Base-by-base conservation (phyloP, 2,329 filamentous ascomycete genomes). In the Colletotrichum viniferum region DNA sequence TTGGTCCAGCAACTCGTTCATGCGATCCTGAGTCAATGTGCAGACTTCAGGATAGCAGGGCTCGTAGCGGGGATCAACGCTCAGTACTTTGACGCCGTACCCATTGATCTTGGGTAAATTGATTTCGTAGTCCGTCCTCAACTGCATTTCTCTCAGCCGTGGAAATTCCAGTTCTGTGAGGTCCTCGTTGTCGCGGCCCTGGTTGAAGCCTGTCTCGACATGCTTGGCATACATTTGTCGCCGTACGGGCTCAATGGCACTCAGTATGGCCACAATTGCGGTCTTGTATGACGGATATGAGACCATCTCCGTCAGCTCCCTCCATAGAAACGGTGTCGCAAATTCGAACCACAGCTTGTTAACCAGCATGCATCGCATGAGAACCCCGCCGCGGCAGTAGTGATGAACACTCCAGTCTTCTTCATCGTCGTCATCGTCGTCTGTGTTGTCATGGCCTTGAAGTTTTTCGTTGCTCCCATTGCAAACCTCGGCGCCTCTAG, bases 21-120 rank as follows among this genome's bases (percentile, higher is more conserved):
- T 43, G 38, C 38, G 38, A 1, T 43, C 38, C 38, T 43, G 38
- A 18, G 38, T 43, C 1, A 43, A 0, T 0, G 38, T 43, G 2
- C n/a, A 43, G 38, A 43, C 38, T 0, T 43, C 38, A 43, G 38
- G 38, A n/a, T n/a, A 43, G 38, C 38, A 43, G 1, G 38, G 38
- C 38, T 43, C 38, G 0, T 43, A 43, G 0, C 38, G 38, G 7
- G 38, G 38, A n/a, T 43, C 36, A 0, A 43, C 36, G 36, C 0
- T 43, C 4, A 43, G 36, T 0, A 0, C 0, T 0, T 43, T 43
- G 36, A 43, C 36, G 0, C 24, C 24, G 24, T 24, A 24, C 18
- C 38, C 38, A 43, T 43, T 43, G 4, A 43, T 0, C 38, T 18
- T 43, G 0, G 38, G 38, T n/a, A 43, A 5, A 5, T 43, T 43